A percentile compares a stretch with the other conserved stretches of the same genome.
These are phyloP conservation scores for Daldinia bambusicola DNA, from an alignment of 495 filamentous ascomycete genomes.

Conservation along the genomic window DNA sequence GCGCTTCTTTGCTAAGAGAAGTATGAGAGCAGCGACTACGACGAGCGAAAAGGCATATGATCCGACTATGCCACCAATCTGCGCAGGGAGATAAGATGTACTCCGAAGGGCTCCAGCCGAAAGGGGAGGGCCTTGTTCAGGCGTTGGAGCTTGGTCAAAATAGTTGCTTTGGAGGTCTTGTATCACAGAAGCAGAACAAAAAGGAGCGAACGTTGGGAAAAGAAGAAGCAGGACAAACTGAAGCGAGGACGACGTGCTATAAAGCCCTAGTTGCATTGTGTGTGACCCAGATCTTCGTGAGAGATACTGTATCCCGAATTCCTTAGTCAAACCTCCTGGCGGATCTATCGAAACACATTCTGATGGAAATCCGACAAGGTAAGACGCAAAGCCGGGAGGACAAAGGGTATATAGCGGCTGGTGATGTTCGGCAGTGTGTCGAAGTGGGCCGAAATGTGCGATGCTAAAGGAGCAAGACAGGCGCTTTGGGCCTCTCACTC, in stretches of 20 bases:
- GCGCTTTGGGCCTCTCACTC: slow-evolving; percentile 51
- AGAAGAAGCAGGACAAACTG: slow-evolving; percentile 42
- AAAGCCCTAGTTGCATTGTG: slow-evolving; percentile 49
- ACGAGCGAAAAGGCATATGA: slow-evolving; percentile 80
- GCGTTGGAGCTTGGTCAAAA: slow-evolving; percentile 65
- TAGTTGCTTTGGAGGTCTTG: slow-evolving; percentile 61
- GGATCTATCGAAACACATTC: slow-evolving; percentile 57
- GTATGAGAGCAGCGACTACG: slow-evolving; percentile 71
- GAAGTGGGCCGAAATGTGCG: slow-evolving; percentile 41
- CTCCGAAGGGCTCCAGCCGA: slow-evolving; percentile 67
- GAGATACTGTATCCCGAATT: slow-evolving; percentile 46
- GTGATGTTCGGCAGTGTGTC: slow-evolving; percentile 57
- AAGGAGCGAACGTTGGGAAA: slow-evolving; percentile 50
- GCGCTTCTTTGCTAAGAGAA: slow-evolving; percentile 59
- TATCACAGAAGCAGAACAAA: slow-evolving; percentile 49
- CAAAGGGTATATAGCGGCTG: slow-evolving; percentile 65
- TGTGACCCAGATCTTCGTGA: slow-evolving; percentile 48
- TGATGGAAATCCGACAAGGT: slow-evolving; percentile 57
- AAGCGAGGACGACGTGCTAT: slow-evolving; percentile 46
- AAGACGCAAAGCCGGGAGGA: slow-evolving; percentile 48
- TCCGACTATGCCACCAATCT: slow-evolving; percentile 82
- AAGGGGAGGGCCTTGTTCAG: slow-evolving; percentile 66
- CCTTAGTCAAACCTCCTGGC: slow-evolving; percentile 52
- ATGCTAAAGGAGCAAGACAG: slow-evolving; percentile 41
- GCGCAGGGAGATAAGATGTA: slow-evolving; percentile 70